phyloP scores from a whole-genome alignment of 2,329 filamentous ascomycete species.

The Monilinia polystroma region DNA sequence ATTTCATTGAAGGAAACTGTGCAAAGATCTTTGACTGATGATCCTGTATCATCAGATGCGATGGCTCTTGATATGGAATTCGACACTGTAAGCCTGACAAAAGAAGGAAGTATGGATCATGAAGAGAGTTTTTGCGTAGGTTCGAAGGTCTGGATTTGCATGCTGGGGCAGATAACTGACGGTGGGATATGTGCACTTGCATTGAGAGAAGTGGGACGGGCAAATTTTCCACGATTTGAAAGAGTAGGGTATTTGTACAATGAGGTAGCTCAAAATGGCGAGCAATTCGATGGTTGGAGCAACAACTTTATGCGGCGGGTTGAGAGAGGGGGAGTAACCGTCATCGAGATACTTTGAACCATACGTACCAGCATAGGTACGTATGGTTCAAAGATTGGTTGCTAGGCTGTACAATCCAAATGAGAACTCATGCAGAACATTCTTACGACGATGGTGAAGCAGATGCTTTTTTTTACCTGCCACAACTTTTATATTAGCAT shows the following conservation, averaged over 20 bases:
- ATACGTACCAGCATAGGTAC: background rate
- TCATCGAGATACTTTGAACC: background rate
- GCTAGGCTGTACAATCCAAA: too few relatives aligned
- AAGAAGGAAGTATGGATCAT: background rate
- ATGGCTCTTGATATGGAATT: background rate
- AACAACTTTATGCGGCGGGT: background rate
- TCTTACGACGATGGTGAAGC: too few relatives aligned
- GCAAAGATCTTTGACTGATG: background rate
- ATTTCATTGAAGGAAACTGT: background rate
- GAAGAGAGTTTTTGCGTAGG: background rate
- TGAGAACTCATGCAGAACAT: too few relatives aligned
- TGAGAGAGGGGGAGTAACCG: background rate
- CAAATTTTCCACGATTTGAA: background rate
- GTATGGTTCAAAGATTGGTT: too few relatives aligned
- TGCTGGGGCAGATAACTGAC: background rate
- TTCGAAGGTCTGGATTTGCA: background rate
- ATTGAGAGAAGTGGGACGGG: background rate
- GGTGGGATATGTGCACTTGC: slow-evolving; percentile 1
- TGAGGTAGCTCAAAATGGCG: background rate
- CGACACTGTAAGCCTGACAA: background rate
- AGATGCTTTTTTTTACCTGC: too few relatives aligned
- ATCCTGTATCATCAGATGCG: background rate
- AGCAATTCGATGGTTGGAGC: background rate
- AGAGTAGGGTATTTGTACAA: slow-evolving; percentile 10
- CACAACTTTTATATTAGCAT: too few relatives aligned